Conservation (phyloP, 2,329 filamentous ascomycete species). For the Hypoxylon sp. region DNA sequence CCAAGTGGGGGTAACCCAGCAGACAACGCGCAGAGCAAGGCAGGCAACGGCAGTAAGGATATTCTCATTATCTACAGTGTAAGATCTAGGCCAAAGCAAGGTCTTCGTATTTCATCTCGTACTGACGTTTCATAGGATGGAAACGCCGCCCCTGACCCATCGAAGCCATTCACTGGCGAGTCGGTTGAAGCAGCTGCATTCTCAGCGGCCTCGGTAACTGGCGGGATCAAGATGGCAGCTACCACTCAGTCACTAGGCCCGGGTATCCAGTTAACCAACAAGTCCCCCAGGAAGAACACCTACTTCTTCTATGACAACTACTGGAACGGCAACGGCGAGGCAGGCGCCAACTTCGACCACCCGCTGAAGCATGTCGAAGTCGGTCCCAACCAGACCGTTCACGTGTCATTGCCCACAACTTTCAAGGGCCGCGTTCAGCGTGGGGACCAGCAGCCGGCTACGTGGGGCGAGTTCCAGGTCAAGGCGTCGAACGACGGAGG, state of each 20-base stretch:
- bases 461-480: constrained; percentile 58
- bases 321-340: constrained; percentile 57
- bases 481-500: constrained; percentile 53
- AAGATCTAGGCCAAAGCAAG: constrained; percentile 29
- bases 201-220: neutral
- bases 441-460: constrained; percentile 54
- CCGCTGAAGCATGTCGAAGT: constrained; percentile 54
- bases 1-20: constrained; percentile 50
- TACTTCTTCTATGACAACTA: constrained; percentile 59
- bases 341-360: constrained; percentile 57
- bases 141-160: constrained; percentile 45
- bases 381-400: constrained; percentile 48
- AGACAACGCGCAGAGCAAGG: constrained; percentile 55
- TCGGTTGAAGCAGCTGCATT: constrained; percentile 27
- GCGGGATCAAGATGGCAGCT: constrained; percentile 11
- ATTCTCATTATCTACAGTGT: constrained; percentile 56
- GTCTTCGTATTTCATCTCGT: neutral
- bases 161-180: constrained; percentile 41
- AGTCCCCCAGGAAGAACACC: constrained; percentile 50
- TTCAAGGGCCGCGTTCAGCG: constrained; percentile 60
- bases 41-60: constrained; percentile 56
- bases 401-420: constrained; percentile 50
- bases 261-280: constrained; percentile 57
- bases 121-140: constrained; percentile 33
- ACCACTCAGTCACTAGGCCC: constrained; percentile 42